Evolutionary conservation across 257 asterid genomes (phyloP).

Genomic region (Solanum virginianum): DNA sequence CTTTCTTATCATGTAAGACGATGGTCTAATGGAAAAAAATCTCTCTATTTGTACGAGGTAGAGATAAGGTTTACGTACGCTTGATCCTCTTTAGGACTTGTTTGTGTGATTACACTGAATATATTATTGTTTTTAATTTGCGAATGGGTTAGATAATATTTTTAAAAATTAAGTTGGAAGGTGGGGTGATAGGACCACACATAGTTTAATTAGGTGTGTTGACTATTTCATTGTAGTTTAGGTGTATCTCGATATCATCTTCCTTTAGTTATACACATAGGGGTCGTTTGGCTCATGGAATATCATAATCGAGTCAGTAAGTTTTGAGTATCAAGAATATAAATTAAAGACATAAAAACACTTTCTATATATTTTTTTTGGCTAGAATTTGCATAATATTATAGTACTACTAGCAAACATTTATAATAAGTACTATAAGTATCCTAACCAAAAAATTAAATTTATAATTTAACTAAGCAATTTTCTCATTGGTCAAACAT

Average conservation of each 20-base stretch:
- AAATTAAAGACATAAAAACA: no score
- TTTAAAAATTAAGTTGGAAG: no score
- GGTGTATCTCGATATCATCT: background rate
- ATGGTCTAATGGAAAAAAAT: background rate
- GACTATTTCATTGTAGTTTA: background rate
- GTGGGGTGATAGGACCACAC: background rate
- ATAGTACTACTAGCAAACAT: background rate
- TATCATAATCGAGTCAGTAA: background rate
- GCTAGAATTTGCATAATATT: background rate
- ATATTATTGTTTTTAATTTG: background rate
- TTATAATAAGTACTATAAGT: background rate
- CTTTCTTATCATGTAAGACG: background rate
- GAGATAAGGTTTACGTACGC: background rate
- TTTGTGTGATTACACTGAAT: background rate
- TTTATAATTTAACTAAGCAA: constrained; percentile 18
- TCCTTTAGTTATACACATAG: background rate
- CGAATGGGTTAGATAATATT: no score
- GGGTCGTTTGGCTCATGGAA: background rate
- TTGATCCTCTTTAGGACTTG: background rate
- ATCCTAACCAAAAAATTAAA: background rate
- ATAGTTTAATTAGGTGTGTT: background rate
- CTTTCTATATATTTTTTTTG: background rate
- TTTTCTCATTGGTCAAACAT: constrained; percentile 30
- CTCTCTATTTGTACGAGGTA: background rate
- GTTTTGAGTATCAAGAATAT: background rate